Evolutionary conservation across 169 alveolate genomes (phyloP).

Genomic region (Cryptosporidium sp.): DNA sequence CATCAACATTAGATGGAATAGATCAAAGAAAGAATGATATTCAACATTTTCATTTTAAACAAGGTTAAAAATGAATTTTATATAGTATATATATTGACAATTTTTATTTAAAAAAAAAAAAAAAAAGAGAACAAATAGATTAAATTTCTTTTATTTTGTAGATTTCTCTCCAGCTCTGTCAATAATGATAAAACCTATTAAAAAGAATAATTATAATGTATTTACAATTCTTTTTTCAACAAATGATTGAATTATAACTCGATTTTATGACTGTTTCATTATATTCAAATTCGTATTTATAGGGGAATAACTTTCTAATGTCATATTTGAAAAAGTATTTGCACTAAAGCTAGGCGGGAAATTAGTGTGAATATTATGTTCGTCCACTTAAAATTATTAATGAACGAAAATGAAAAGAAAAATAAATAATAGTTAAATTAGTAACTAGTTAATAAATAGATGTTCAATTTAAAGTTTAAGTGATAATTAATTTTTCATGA

Average conservation of each 20-base stretch:
- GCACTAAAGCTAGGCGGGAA: background rate
- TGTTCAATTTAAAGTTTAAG: background rate
- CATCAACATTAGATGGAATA: slow-evolving; percentile 71
- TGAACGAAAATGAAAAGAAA: background rate
- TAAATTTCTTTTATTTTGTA: no score
- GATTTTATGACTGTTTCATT: no score
- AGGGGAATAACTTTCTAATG: background rate
- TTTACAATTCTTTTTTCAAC: no score
- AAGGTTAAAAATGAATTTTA: background rate
- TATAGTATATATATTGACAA: no score
- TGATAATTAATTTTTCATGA: background rate
- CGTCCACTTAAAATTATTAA: background rate
- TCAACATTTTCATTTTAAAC: slow-evolving; percentile 42
- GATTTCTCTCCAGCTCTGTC: background rate
- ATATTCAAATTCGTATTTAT: no score
- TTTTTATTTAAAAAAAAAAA: no score
- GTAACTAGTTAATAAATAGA: background rate
- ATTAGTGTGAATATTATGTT: background rate
- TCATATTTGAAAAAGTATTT: background rate
- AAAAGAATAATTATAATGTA: background rate
- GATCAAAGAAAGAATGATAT: slow-evolving; percentile 55
- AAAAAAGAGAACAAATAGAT: no score
- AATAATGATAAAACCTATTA: no score
- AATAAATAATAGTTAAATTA: background rate
- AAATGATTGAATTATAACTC: no score